Evolutionary conservation across 208 protist genomes (phyloP).

Genomic region (Wallacemonas sp.): DNA sequence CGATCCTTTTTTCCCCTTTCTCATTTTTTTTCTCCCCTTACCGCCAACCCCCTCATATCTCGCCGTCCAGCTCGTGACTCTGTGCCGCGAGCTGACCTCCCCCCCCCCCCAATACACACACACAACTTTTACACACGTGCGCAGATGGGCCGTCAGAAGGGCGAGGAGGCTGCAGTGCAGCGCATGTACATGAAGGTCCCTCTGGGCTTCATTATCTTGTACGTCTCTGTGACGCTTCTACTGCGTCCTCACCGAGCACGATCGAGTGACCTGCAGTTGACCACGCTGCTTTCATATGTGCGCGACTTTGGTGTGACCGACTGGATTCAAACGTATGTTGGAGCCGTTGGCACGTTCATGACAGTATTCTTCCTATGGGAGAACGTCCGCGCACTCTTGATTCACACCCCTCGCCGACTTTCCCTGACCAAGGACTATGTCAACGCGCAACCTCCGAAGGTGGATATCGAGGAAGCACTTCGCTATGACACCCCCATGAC

Average conservation of each 20-base stretch:
- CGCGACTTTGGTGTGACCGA: background rate
- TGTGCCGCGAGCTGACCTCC: too few relatives aligned
- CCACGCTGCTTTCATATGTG: background rate
- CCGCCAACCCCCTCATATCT: too few relatives aligned
- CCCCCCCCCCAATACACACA: too few relatives aligned
- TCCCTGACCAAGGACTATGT: conserved; percentile 66
- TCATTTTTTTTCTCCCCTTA: too few relatives aligned
- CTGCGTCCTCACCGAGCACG: background rate
- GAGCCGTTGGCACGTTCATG: conserved; percentile 19
- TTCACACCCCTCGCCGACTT: conserved; percentile 36
- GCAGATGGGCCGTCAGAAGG: conserved; percentile 2
- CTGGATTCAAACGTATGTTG: background rate
- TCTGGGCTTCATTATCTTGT: background rate
- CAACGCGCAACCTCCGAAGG: conserved; percentile 45
- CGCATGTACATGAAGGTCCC: conserved; percentile 3
- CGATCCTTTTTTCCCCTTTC: too few relatives aligned
- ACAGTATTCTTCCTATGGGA: conserved; percentile 34
- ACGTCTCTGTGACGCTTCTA: conserved; percentile 4
- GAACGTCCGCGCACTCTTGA: conserved; percentile 43
- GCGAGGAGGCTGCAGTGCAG: conserved; percentile 6
- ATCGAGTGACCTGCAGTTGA: background rate
- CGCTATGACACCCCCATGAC: conserved; percentile 77
- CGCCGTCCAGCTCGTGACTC: too few relatives aligned
- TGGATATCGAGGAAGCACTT: conserved; percentile 57
- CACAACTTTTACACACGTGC: too few relatives aligned